Evolutionary conservation across 2,329 filamentous ascomycete genomes (phyloP), one percentile per base, ranked within the genome.

Genomic region (Intubia oerlemansii): DNA sequence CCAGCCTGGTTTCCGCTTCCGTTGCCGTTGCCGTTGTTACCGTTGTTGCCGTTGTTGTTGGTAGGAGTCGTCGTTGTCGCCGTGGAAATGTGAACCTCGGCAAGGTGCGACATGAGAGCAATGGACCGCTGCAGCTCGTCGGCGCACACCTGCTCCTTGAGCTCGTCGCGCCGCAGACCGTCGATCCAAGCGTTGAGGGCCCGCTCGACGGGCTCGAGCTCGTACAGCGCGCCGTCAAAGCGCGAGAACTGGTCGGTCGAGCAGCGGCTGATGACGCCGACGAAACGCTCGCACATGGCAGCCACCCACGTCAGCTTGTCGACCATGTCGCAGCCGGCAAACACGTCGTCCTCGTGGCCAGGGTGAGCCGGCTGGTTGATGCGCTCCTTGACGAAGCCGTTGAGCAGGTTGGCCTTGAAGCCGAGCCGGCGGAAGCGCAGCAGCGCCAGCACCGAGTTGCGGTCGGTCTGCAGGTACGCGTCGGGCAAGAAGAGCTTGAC

Each of bases 181-280:
- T 93, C 84, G 32, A 95, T 78, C 68, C 82, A 92, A 31, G 65
- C 66, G 43, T 92, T 92, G 28, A 95, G 53, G 0, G 79, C 78
- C 32, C 82, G 66, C 52, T 98, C 88, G 9, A 95, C 80, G 1
- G 84, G 81, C 45, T 92, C 80, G 28, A 95, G 58, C 48, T 95
- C 88, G 40, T 81, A 79, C 33, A 88, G 51, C 3, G 82, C 78
- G 24, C 74, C 72, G 41, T 81, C 75, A 39, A 81, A 88, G 37
- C 59, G 69, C 25, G 65, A 62, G 46, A 95, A 95, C 33, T 80
- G 67, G 27, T 79, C 70, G 1, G 77, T 57, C 3, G 76, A 73
- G 49, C 81, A 90, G 39, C 70, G 68, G 39, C 64, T 73, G 41
- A 93, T 81, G 34, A 77, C 73, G 34, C 70, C 76, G 45, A 77